phyloP scores from a whole-genome alignment of 2,329 filamentous ascomycete species.

The Ceratocystis colombiana region DNA sequence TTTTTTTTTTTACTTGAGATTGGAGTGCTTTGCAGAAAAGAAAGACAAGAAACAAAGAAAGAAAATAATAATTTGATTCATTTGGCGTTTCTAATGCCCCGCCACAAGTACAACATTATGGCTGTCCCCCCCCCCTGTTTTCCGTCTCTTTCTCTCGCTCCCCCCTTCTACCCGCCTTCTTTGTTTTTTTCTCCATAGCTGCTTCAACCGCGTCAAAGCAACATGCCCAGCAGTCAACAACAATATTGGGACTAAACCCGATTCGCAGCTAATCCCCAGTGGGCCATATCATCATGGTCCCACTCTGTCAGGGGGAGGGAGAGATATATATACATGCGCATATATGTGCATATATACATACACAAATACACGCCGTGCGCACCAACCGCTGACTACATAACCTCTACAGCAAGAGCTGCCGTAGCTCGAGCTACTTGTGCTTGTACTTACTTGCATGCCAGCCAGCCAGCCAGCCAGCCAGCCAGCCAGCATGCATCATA shows the following conservation, averaged over 20 bases:
- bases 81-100: neutral
- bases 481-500: neutral
- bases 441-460: no score
- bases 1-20: no score
- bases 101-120: neutral
- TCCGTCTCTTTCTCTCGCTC: neutral
- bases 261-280: neutral
- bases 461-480: no score
- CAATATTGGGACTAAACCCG: neutral
- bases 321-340: neutral
- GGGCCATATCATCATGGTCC: no score
- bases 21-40: neutral
- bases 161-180: neutral
- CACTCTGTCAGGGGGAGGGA: neutral
- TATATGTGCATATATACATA: neutral
- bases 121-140: neutral
- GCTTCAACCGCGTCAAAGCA: neutral
- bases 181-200: neutral
- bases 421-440: neutral
- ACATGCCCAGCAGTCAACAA: neutral
- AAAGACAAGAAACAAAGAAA: neutral
- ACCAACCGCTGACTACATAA: neutral
- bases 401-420: neutral
- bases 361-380: no score
- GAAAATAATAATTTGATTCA: neutral